These are phyloP conservation scores for Helianthus annuus DNA, from an alignment of 129 eudicot species.

Conservation along the genomic window HanXRQr2.0-SUNRISE NC_035438.2:13955293-13955792, in stretches of 20 bases:
- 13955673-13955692: background rate
- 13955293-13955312: background rate
- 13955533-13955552: background rate
- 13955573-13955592: too few relatives aligned
- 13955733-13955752: background rate
- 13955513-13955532: background rate
- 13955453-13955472: constrained; percentile 90
- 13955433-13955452: constrained; percentile 84
- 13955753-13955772: background rate
- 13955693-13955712: background rate
- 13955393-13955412: constrained; percentile 94
- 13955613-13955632: background rate
- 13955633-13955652: background rate
- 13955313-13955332: background rate
- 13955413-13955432: constrained; percentile 80
- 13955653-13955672: background rate
- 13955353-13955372: background rate
- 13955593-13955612: too few relatives aligned
- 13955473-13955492: constrained; percentile 32
- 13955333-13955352: background rate
- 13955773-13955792: too few relatives aligned
- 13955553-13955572: too few relatives aligned
- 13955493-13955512: background rate
- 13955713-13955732: background rate
- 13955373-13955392: constrained; percentile 61